Evolutionary conservation across 2,329 filamentous ascomycete genomes (phyloP).

Genomic region (Pestalotiopsis sp.): DNA sequence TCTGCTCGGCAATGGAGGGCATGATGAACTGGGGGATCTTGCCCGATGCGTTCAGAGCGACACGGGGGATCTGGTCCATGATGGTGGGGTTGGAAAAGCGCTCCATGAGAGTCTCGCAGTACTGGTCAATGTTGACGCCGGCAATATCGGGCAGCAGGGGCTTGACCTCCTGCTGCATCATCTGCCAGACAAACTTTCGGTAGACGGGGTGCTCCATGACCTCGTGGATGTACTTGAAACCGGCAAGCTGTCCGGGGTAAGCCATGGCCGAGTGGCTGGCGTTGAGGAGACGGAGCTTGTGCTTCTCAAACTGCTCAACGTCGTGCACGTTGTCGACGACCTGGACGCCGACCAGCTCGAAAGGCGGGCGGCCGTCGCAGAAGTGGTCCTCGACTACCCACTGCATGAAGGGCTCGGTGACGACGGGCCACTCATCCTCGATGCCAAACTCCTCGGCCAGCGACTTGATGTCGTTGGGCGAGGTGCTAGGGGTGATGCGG

Average conservation of each 20-base stretch:
- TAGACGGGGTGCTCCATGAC: slow-evolving; percentile 52
- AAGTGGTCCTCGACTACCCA: slow-evolving; percentile 59
- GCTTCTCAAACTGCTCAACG: slow-evolving; percentile 58
- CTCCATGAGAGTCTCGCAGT: slow-evolving; percentile 55
- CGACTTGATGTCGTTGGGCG: slow-evolving; percentile 43
- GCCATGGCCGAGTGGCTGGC: slow-evolving; percentile 54
- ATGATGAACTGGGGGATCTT: slow-evolving; percentile 57
- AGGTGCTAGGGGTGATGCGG: slow-evolving; percentile 56
- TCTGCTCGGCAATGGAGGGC: slow-evolving; percentile 48
- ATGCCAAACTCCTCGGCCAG: slow-evolving; percentile 48
- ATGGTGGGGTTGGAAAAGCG: slow-evolving; percentile 60
- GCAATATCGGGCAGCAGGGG: slow-evolving; percentile 52
- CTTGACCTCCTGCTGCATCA: slow-evolving; percentile 59
- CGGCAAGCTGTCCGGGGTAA: slow-evolving; percentile 53
- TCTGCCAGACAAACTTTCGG: slow-evolving; percentile 51
- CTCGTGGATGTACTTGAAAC: slow-evolving; percentile 57
- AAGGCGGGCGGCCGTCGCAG: slow-evolving; percentile 50
- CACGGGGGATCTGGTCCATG: slow-evolving; percentile 55
- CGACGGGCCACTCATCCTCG: slow-evolving; percentile 54
- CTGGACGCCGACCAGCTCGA: slow-evolving; percentile 56
- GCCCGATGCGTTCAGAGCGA: slow-evolving; percentile 54
- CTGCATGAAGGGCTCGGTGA: slow-evolving; percentile 59
- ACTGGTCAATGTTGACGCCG: slow-evolving; percentile 53
- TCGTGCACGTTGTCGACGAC: slow-evolving; percentile 52
- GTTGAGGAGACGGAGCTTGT: slow-evolving; percentile 58